Percentiles rank a stretch among this genome's conserved stretches.
Evolutionary conservation across 495 filamentous ascomycete genomes (phyloP).

Genomic region (Neurospora sp.): DNA sequence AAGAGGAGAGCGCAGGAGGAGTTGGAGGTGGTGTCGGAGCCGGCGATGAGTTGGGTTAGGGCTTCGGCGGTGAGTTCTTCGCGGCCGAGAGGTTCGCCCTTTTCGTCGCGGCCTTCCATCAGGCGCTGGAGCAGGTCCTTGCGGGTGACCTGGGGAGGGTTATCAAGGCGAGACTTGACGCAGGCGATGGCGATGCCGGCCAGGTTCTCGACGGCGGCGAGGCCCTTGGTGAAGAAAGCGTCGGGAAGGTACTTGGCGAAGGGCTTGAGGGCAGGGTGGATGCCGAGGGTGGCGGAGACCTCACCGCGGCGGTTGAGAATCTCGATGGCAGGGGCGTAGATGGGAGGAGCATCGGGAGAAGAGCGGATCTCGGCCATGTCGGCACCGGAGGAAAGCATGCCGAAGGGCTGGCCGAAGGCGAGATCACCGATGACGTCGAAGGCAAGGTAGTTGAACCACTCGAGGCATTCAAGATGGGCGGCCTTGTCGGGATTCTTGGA

Average conservation of each 20-base stretch:
- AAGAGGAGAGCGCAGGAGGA: constrained; percentile 80
- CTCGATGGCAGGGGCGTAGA: constrained; percentile 56
- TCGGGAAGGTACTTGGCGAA: constrained; percentile 58
- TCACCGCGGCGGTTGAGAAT: constrained; percentile 62
- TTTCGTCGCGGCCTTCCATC: constrained; percentile 79
- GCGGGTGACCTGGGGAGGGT: constrained; percentile 50
- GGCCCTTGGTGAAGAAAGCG: constrained; percentile 55
- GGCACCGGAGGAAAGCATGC: constrained; percentile 51
- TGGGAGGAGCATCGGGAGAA: constrained; percentile 40
- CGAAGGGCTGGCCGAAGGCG: constrained; percentile 47
- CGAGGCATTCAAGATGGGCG: constrained; percentile 62
- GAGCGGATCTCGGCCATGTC: constrained; percentile 47
- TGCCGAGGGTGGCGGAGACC: constrained; percentile 54
- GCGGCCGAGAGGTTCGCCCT: constrained; percentile 59
- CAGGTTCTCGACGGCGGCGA: constrained; percentile 53
- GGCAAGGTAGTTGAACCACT: constrained; percentile 92
- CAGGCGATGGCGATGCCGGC: constrained; percentile 72
- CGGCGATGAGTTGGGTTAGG: constrained; percentile 82
- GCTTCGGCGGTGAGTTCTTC: constrained; percentile 83
- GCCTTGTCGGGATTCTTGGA: constrained; percentile 18
- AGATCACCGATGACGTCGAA: constrained; percentile 88
- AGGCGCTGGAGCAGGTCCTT: constrained; percentile 74
- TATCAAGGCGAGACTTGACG: constrained; percentile 61
- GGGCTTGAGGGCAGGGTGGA: constrained; percentile 49
- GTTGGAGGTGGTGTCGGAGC: constrained; percentile 84